phyloP scores from a whole-genome alignment of 257 asterid species.

The Ballota nigra region DNA sequence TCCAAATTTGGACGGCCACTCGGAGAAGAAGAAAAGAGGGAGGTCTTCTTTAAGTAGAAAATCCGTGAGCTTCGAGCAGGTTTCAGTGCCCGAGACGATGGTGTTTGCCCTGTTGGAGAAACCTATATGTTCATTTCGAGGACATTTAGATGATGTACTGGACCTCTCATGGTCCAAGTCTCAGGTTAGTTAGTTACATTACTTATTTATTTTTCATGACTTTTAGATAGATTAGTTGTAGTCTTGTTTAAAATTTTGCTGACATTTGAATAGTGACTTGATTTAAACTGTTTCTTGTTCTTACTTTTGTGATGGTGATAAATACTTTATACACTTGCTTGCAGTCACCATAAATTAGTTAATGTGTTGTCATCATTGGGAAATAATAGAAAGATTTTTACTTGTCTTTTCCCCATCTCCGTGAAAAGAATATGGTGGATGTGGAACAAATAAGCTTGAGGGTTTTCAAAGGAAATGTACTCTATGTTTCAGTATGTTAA shows the following conservation, averaged over 20 bases:
- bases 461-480: neutral
- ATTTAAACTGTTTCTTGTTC: neutral
- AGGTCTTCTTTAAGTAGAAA: conserved; percentile 83
- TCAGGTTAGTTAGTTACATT: conserved; percentile 63
- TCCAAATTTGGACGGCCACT: conserved; percentile 66
- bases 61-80: conserved; percentile 73
- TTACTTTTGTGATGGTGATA: neutral
- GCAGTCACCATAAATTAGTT: neutral
- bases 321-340: conserved; percentile 1
- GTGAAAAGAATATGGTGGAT: neutral
- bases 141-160: conserved; percentile 83
- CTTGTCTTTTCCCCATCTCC: neutral
- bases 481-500: neutral
- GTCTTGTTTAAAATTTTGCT: conserved; percentile 2
- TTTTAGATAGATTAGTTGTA: conserved; percentile 4
- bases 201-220: conserved; percentile 1
- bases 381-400: neutral
- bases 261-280: conserved; percentile 1
- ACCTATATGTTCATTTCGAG: conserved; percentile 79
- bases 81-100: conserved; percentile 82
- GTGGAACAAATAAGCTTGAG: neutral
- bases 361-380: neutral
- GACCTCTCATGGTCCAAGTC: conserved; percentile 99
- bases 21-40: conserved; percentile 81
- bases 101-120: conserved; percentile 78